Percentiles rank a stretch among this genome's conserved stretches.
phyloP scores from a whole-genome alignment of 2,329 filamentous ascomycete genomes.

The Colletotrichum sp. region DNA sequence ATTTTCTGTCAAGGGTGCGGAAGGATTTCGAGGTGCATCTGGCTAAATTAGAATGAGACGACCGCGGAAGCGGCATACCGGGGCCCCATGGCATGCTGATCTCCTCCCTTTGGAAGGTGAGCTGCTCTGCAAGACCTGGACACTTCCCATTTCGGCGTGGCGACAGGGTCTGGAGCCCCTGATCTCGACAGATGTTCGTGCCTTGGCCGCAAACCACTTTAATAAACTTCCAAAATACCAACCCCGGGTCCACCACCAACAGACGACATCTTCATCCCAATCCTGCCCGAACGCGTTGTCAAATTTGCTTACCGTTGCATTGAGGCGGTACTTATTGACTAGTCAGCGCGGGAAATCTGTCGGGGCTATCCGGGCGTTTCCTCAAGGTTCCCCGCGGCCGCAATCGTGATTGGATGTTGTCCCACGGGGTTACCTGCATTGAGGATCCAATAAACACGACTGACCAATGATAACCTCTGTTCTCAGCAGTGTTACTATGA shows the following conservation, averaged over 20 bases:
- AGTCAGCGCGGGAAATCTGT: neutral
- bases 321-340: neutral
- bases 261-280: neutral
- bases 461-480: neutral
- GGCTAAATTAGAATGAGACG: neutral
- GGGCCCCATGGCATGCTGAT: neutral
- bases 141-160: neutral
- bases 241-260: neutral
- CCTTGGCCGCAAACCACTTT: neutral
- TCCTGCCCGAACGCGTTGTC: neutral
- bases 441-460: neutral
- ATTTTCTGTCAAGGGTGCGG: neutral
- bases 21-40: neutral
- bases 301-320: neutral
- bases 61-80: neutral
- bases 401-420: neutral
- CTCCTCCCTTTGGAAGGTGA: neutral
- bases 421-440: neutral
- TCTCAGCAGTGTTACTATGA: neutral
- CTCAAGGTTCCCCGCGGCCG: neutral
- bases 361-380: neutral
- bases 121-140: neutral
- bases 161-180: neutral
- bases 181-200: neutral
- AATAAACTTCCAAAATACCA: neutral